These are phyloP conservation scores for Zygotorulaspora sp. DNA, from an alignment of 805 yeast species.

Conservation along the genomic window DNA sequence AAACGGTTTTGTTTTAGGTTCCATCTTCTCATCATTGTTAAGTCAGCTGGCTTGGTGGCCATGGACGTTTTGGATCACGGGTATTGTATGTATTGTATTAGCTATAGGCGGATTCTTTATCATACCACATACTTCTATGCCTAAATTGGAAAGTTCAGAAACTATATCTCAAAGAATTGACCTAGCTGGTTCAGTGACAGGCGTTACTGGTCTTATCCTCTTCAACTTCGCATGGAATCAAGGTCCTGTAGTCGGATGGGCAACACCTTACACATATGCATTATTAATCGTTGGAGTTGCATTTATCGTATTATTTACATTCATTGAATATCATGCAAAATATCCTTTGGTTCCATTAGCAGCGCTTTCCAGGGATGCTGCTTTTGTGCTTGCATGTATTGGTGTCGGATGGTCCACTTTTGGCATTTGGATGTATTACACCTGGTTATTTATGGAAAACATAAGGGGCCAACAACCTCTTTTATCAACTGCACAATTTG, in stretches of 20 bases:
- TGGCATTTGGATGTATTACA: conserved; percentile 60
- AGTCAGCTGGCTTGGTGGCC: conserved; percentile 50
- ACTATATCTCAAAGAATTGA: conserved; percentile 32
- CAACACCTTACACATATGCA: conserved; percentile 45
- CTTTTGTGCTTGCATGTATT: conserved; percentile 44
- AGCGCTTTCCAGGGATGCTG: conserved; percentile 40
- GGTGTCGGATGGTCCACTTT: conserved; percentile 63
- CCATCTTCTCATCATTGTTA: conserved; percentile 46
- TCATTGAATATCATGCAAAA: conserved; percentile 41
- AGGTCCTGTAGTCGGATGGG: conserved; percentile 64
- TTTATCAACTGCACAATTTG: conserved; percentile 39
- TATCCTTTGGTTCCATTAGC: conserved; percentile 49
- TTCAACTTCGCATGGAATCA: conserved; percentile 63
- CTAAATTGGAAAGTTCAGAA: conserved; percentile 2
- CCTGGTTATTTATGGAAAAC: conserved; percentile 43
- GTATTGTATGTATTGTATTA: conserved; percentile 37
- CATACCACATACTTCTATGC: conserved; percentile 35
- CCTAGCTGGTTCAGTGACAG: conserved; percentile 45
- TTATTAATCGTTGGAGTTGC: conserved; percentile 46
- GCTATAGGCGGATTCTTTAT: conserved; percentile 35
- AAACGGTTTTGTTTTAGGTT: conserved; percentile 54
- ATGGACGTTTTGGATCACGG: conserved; percentile 51
- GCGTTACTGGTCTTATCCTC: conserved; percentile 50
- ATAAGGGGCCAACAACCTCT: conserved; percentile 43
- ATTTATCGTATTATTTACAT: conserved; percentile 39